Evolutionary conservation across 805 yeast genomes (phyloP).

Genomic region (Zygotorulaspora florentina): DNA sequence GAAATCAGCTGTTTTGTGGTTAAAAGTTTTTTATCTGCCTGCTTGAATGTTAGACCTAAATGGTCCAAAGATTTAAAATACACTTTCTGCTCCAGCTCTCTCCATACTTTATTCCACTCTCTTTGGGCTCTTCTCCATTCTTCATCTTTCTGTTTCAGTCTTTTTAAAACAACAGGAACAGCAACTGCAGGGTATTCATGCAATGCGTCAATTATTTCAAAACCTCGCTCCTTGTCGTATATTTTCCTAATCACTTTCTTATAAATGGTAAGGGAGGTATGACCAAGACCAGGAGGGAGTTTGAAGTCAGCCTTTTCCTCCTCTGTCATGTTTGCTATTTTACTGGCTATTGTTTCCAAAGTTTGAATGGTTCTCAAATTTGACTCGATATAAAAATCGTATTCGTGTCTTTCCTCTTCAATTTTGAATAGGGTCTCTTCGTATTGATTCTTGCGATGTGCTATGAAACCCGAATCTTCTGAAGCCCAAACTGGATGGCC

Average conservation of each 20-base stretch:
- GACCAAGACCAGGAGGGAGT: conserved; percentile 90
- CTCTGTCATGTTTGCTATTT: conserved; percentile 86
- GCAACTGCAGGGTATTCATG: conserved; percentile 95
- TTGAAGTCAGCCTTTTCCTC: conserved; percentile 85
- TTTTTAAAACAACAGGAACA: conserved; percentile 84
- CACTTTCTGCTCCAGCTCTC: conserved; percentile 94
- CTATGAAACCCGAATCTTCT: conserved; percentile 96
- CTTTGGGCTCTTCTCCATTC: conserved; percentile 98
- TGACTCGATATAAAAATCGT: conserved; percentile 93
- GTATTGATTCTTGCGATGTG: conserved; percentile 97
- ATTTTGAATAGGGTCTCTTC: conserved; percentile 93
- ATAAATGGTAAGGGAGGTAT: conserved; percentile 84
- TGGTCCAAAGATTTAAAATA: conserved; percentile 93
- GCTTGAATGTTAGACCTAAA: conserved; percentile 92
- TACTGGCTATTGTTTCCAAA: conserved; percentile 87
- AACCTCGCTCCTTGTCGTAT: conserved; percentile 91
- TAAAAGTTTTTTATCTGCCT: conserved; percentile 87
- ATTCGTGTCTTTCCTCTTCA: conserved; percentile 97
- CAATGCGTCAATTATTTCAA: conserved; percentile 91
- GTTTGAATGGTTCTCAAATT: conserved; percentile 93
- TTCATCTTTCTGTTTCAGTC: conserved; percentile 96
- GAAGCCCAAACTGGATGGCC: conserved; percentile 99
- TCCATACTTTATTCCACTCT: conserved; percentile 99
- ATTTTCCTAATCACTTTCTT: conserved; percentile 89
- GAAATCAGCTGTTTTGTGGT: conserved; percentile 87